These are phyloP conservation scores for Apiospora rasikravindrae DNA, from an alignment of 2,329 filamentous ascomycete species.

Conservation along the genomic window DNA sequence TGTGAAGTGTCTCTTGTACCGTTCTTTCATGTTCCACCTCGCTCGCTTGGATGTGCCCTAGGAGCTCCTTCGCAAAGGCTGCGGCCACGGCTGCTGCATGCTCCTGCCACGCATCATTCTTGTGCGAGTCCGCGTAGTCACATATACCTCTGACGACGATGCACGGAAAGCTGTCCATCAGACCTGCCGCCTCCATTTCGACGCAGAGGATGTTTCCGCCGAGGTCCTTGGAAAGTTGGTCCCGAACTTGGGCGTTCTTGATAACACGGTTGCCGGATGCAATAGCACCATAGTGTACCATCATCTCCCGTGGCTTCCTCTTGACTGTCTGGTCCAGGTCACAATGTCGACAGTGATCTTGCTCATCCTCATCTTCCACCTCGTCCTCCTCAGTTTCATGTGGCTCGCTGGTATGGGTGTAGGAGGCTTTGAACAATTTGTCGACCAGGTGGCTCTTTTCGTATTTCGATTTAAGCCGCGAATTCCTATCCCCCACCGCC, in stretches of 20 bases:
- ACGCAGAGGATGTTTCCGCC: constrained; percentile 3
- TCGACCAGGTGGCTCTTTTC: not conserved
- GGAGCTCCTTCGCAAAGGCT: not conserved
- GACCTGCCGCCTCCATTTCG: not conserved
- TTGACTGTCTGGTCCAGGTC: not conserved
- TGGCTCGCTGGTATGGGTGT: not conserved
- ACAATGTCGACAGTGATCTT: not conserved
- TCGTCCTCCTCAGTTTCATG: not conserved
- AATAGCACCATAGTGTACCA: constrained; percentile 20
- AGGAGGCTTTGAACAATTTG: not conserved
- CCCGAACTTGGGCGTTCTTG: constrained; percentile 23
- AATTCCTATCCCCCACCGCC: constrained; percentile 8
- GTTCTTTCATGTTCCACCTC: not conserved
- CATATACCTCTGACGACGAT: constrained; percentile 17
- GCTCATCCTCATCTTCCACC: not conserved
- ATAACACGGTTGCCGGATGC: constrained; percentile 29
- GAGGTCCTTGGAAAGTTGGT: constrained; percentile 20
- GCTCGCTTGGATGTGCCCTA: not conserved
- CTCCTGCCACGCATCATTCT: constrained; percentile 1
- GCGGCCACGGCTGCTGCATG: not conserved
- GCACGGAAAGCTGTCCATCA: constrained; percentile 17
- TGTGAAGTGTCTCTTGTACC: not conserved
- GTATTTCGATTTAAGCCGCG: not conserved
- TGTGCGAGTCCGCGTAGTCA: constrained; percentile 7
- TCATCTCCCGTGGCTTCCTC: constrained; percentile 4